phyloP scores from a whole-genome alignment of 768 basidiomycete species.

The Suillus variegatus region DNA sequence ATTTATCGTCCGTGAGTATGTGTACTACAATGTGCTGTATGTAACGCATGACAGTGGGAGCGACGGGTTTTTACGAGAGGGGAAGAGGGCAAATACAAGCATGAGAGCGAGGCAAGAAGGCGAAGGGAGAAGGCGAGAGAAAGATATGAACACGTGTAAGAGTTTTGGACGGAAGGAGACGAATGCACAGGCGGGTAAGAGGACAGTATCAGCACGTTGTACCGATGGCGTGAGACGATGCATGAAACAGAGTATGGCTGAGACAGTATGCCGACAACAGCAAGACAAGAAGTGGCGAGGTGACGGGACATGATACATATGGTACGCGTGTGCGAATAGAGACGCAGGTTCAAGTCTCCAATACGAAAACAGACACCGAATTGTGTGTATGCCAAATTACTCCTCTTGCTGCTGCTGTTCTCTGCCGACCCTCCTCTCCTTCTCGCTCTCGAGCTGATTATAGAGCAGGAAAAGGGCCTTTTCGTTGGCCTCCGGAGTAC shows the following conservation, averaged over 20 bases:
- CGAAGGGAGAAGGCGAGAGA: conserved; percentile 9
- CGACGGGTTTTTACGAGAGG: conserved; percentile 6
- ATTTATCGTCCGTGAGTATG: conserved; percentile 10
- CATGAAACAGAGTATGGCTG: conserved; percentile 9
- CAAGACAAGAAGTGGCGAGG: conserved; percentile 29
- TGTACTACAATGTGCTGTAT: conserved; percentile 8
- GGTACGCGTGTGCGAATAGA: conserved; percentile 1
- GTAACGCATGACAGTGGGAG: conserved; percentile 7
- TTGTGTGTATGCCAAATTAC: conserved; percentile 15
- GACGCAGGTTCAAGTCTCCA: conserved; percentile 13
- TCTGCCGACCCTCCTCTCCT: conserved; percentile 87
- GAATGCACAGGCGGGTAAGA: conserved; percentile 25
- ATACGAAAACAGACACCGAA: conserved; percentile 4
- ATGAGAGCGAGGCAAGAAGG: conserved; percentile 12
- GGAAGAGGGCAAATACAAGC: conserved; percentile 1
- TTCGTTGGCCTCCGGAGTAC: conserved; percentile 95
- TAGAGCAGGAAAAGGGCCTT: conserved; percentile 97
- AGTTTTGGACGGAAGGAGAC: conserved; percentile 20
- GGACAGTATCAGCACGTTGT: conserved; percentile 23
- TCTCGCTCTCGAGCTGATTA: conserved; percentile 95
- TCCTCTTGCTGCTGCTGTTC: conserved; percentile 78
- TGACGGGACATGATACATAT: conserved; percentile 27
- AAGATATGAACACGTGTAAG: background rate
- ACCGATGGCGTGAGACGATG: conserved; percentile 15
- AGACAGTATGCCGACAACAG: conserved; percentile 17